Conservation (phyloP, 805 yeast genomes). For the Candida tibetensis region DNA sequence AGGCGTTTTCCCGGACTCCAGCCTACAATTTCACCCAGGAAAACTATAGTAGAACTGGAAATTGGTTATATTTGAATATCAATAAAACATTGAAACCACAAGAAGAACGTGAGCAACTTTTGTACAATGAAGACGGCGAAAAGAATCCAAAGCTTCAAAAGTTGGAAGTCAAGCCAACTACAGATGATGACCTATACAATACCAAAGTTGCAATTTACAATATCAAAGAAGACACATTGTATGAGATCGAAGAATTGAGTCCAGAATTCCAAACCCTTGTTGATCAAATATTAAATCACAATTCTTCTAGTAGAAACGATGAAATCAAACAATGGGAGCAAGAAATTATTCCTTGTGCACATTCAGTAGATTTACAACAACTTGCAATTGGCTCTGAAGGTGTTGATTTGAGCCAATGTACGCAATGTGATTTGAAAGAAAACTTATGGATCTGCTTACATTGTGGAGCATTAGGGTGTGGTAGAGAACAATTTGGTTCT, state of each 20-base stretch:
- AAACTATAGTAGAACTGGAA: conserved; percentile 54
- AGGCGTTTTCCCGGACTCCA: conserved; percentile 55
- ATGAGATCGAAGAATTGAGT: conserved; percentile 22
- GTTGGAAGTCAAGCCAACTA: conserved; percentile 61
- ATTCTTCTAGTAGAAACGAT: conserved; percentile 57
- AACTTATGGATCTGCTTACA: conserved; percentile 90
- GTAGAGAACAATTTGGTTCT: conserved; percentile 91
- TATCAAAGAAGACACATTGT: conserved; percentile 25
- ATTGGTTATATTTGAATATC: conserved; percentile 59
- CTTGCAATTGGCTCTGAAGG: conserved; percentile 4
- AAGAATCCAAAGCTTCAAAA: conserved; percentile 51
- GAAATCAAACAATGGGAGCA: conserved; percentile 92
- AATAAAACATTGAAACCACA: conserved; percentile 48
- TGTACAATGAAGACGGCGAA: conserved; percentile 22
- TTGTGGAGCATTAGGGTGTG: conserved; percentile 94
- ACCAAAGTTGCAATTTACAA: conserved; percentile 41
- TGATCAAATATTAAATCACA: conserved; percentile 49
- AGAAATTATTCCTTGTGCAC: conserved; percentile 77
- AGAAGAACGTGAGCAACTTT: conserved; percentile 17
- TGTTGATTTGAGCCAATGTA: conserved; percentile 45
- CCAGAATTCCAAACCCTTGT: conserved; percentile 29
- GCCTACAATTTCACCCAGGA: conserved; percentile 49
- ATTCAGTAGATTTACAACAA: conserved; percentile 58
- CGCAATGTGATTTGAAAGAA: conserved; percentile 59
- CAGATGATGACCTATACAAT: conserved; percentile 63